These are phyloP conservation scores for Geotrichum histeridarum DNA, from an alignment of 1,139 yeast species.

Conservation along the genomic window DNA sequence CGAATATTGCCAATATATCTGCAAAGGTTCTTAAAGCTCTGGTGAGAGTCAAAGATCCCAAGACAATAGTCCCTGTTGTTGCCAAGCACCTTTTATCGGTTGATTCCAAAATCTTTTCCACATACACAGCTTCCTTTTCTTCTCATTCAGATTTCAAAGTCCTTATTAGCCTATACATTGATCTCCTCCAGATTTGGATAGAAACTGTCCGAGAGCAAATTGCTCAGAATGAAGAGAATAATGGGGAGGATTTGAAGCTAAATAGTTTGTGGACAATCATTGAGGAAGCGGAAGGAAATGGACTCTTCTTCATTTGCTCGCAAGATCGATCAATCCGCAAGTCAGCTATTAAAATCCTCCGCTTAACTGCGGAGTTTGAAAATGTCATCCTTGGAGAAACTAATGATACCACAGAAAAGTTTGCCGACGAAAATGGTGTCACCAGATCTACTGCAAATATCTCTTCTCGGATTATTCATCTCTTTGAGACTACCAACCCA, in stretches of 20 bases:
- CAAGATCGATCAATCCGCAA: conserved; percentile 74
- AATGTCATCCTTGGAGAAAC: conserved; percentile 18
- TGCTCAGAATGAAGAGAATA: conserved; percentile 22
- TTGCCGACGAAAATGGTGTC: conserved; percentile 7
- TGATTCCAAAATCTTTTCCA: conserved; percentile 47
- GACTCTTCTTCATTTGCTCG: conserved; percentile 82
- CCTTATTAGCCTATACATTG: conserved; percentile 67
- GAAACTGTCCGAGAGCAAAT: conserved; percentile 20
- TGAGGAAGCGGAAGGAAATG: conserved; percentile 95
- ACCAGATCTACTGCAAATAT: conserved; percentile 55
- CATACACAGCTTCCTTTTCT: conserved; percentile 47
- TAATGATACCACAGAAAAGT: conserved; percentile 8
- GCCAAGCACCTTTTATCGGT: conserved; percentile 77
- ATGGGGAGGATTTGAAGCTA: conserved; percentile 68
- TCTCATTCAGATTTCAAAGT: conserved; percentile 55
- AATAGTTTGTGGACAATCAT: conserved; percentile 74
- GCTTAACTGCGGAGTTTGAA: conserved; percentile 78
- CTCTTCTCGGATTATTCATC: conserved; percentile 73
- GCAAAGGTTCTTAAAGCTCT: conserved; percentile 57
- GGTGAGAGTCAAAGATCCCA: conserved; percentile 67
- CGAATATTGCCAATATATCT: conserved; percentile 58
- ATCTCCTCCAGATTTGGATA: conserved; percentile 75
- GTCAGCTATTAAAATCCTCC: conserved; percentile 66
- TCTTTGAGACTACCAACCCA: conserved; percentile 67
- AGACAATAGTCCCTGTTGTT: conserved; percentile 63